Base-by-base conservation (phyloP, 257 asterid genomes). In the Nemophila menziesii region DNA sequence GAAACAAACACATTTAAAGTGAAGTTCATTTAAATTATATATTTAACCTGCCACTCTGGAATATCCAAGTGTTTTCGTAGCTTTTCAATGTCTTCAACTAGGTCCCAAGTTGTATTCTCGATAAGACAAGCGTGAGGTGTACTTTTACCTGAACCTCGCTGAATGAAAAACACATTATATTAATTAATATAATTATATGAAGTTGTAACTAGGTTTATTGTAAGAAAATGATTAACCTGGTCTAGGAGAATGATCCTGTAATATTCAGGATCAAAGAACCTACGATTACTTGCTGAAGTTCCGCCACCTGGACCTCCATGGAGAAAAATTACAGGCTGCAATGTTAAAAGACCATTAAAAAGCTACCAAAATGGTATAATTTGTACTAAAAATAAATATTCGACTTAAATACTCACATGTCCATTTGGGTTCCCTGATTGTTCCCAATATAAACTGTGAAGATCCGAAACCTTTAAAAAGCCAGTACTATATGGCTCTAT, bases 231-330 rank as follows among this genome's bases (percentile, higher is more conserved):
- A 43, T 18, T 52, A 33, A 90, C 98, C 96, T 90, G 98, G 67
- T 89, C 96, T 49, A 89, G 78, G 51, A 89, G 73, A 62, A 89
- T 58, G 45, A 89, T 89, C 70, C 80, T 66, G 42, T 80, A 85
- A 62, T 74, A 84, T 19, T 43, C 54, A 22, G 98, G 96, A 69
- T 89, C 98, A 54, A 89, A 84, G 69, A 84, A 84, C 61, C 80
- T 70, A 51, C 98, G 78, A 70, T 89, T 84, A 55, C 54, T 70
- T 46, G 95, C 90, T 46, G 95, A 81, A 54, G 98, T 89, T 56
- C 98, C 94, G 8, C 94, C 98, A 26, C 98, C 98, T 39, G 98
- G 98, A 39, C 98, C 95, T 60, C 98, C 98, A 68, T 84, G 98
- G 48, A 89, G 82, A 62, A 89, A 89, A 63, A 84, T 65, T 49